Conservation (phyloP, 1,139 yeast species). For the Zygosaccharomyces sapae region DNA sequence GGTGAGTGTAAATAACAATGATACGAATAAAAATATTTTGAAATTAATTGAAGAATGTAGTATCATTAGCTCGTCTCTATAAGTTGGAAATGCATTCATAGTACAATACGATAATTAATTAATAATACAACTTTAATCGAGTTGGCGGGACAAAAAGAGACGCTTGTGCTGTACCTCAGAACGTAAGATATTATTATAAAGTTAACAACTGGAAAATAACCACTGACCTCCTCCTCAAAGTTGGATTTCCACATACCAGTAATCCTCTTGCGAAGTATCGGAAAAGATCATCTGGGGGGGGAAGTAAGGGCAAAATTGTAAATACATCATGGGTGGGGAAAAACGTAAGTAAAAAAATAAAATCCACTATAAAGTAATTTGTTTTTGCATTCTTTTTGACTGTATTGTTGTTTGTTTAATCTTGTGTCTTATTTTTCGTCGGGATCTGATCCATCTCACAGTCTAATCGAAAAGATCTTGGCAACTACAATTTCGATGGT, state of each 20-base stretch:
- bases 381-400: constrained; percentile 6
- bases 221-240: constrained; percentile 7
- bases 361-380: constrained; percentile 17
- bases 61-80: not conserved
- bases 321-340: constrained; percentile 12
- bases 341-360: constrained; percentile 15
- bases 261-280: constrained; percentile 9
- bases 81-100: not conserved
- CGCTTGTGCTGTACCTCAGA: not conserved
- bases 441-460: constrained; percentile 5
- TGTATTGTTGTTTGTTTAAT: constrained; percentile 8
- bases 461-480: constrained; percentile 7
- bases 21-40: not conserved
- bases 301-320: constrained; percentile 12
- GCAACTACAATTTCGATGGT: constrained; percentile 10
- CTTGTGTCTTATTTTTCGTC: constrained; percentile 6
- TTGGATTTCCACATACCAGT: constrained; percentile 6
- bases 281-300: constrained; percentile 7
- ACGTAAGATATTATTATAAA: constrained; percentile 7
- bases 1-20: not conserved
- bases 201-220: constrained; percentile 2
- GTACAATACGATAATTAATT: constrained; percentile 1
- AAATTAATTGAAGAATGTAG: not conserved
- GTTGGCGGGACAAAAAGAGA: not conserved
- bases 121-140: constrained; percentile 3